Evolutionary conservation across 345 rosid species (phyloP), one percentile per base, ranked within the genome.

Genomic region (Viola odorata): DNA sequence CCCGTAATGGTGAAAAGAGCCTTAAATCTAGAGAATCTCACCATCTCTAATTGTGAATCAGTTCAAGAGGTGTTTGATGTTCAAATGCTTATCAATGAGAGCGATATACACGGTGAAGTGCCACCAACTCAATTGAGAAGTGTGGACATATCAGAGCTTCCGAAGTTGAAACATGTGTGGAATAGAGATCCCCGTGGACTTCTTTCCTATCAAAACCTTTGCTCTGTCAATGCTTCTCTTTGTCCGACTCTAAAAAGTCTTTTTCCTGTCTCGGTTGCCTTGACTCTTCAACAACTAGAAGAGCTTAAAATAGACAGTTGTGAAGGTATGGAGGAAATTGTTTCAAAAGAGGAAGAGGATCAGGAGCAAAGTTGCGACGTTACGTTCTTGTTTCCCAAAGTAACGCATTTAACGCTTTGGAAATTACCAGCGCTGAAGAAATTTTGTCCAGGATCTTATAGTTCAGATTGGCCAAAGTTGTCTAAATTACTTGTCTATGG

Each of bases 361-460:
- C 32, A 23, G 32, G 32, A 23, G 32, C 32, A 23, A 1, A 23
- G 2, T 23, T 23, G 32, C 32, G 32, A 23, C 32, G 32, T 2
- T 23, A 23, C 2, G n/a, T 61, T 70, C 44, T 8, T 13, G 36
- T 64, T 74, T 64, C 71, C 78, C 37, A 37, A 59, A 37, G 32
- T 58, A 6, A 47, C 15, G 4, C n/a, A 2, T 12, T 37, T 65
- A 1, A 1, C 0, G 0, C 55, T 65, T 5, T 0, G 0, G 8
- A 6, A 3, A 12, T 12, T 74, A 12, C 61, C 69, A 5, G 8
- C 50, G 9, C 63, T 64, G 7, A 17, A 36, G 17, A 54, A 13
- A 11, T 69, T 77, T 45, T 71, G 37, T 39, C 55, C 71, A 3
- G 61, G 58, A 5, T 7, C 0, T 10, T 61, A 68, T 41, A 45